Evolutionary conservation across 164 flowering plant genomes (phyloP).

Genomic region (Nymphaea colorata): DNA sequence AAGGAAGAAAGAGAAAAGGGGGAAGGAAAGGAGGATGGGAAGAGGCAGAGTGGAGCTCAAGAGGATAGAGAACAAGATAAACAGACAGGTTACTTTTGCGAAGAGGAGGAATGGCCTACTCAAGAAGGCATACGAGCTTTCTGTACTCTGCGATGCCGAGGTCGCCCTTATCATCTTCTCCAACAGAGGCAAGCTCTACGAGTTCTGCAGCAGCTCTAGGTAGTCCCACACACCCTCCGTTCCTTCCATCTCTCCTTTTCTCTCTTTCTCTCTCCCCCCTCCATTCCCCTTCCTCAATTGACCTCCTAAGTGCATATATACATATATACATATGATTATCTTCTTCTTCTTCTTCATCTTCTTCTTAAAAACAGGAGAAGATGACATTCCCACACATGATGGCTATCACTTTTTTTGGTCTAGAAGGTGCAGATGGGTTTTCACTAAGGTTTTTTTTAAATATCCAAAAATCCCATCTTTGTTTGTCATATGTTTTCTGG

Average conservation of each 20-base stretch:
- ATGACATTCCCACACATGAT: neutral
- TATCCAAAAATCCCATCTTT: too few relatives aligned
- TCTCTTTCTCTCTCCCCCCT: neutral
- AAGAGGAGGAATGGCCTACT: conserved; percentile 1
- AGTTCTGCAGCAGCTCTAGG: conserved; percentile 3
- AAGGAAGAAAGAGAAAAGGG: too few relatives aligned
- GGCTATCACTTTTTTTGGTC: neutral
- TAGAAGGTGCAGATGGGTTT: neutral
- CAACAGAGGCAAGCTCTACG: conserved; percentile 2
- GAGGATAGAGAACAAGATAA: conserved; percentile 2
- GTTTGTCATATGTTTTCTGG: too few relatives aligned
- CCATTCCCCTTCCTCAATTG: neutral
- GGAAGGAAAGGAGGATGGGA: neutral
- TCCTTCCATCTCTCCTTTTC: neutral
- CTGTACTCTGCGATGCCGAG: conserved; percentile 3
- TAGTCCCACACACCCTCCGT: neutral
- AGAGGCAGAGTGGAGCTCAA: neutral
- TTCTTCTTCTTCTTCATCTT: too few relatives aligned
- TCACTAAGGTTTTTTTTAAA: too few relatives aligned
- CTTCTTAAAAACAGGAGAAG: too few relatives aligned
- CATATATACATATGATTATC: too few relatives aligned
- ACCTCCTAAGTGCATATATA: neutral
- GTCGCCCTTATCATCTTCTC: conserved; percentile 3
- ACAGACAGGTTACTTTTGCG: conserved; percentile 1
- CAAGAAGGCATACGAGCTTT: conserved; percentile 1